Conservation (phyloP, 2,329 filamentous ascomycete species). For the Gremmenia infestans region DNA sequence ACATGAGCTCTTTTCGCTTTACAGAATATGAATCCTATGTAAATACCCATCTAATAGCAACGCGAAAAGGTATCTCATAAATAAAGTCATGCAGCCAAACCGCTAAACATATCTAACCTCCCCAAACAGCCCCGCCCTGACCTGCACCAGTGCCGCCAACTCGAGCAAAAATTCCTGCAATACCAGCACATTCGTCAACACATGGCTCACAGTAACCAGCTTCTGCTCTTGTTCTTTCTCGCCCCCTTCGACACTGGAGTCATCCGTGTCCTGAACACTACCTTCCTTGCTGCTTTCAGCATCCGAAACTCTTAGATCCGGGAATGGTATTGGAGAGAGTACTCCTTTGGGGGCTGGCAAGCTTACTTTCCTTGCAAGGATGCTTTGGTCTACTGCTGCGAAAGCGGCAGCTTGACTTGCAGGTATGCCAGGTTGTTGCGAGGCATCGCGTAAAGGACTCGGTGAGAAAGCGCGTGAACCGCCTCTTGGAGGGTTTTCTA, state of each 20-base stretch:
- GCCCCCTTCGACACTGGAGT: constrained; percentile 14
- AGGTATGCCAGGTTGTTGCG: constrained; percentile 13
- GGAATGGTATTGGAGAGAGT: constrained; percentile 44
- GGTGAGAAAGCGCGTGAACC: constrained; percentile 26
- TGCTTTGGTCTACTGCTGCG: constrained; percentile 59
- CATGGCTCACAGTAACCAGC: constrained; percentile 64
- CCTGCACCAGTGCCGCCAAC: constrained; percentile 68
- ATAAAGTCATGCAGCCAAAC: constrained; percentile 13
- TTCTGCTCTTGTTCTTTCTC: constrained; percentile 28
- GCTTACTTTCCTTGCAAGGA: constrained; percentile 50
- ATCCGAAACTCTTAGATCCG: constrained; percentile 34
- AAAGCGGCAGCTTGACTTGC: constrained; percentile 53
- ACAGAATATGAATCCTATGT: too few species aligned
- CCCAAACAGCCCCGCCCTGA: constrained; percentile 68
- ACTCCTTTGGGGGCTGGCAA: constrained; percentile 37
- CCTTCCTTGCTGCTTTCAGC: constrained; percentile 17
- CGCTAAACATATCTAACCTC: constrained; percentile 58
- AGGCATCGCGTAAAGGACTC: constrained; percentile 17
- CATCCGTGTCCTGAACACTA: constrained; percentile 7
- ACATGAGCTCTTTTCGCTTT: too few species aligned
- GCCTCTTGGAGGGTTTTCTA: constrained; percentile 19
- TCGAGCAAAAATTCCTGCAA: constrained; percentile 78
- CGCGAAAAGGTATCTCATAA: constrained; percentile 12
- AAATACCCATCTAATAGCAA: not conserved
- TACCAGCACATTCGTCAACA: constrained; percentile 74